phyloP scores from a whole-genome alignment of 352 stramenopile genomes.

The Pythium myriotylum region DNA sequence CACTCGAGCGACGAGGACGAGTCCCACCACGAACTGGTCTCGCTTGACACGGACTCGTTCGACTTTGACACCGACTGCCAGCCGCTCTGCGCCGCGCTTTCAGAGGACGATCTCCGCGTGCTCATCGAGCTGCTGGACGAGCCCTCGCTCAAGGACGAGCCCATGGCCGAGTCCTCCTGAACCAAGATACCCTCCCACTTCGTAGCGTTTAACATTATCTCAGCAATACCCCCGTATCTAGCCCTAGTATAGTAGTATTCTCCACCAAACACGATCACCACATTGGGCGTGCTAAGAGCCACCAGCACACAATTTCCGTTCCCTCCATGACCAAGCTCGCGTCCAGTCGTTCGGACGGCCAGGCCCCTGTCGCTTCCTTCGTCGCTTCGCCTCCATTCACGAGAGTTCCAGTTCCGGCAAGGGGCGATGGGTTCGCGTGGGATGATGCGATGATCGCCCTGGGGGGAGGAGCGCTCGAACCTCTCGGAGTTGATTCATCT shows the following conservation, averaged over 20 bases:
- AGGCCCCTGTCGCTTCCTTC: background rate
- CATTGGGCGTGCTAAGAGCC: background rate
- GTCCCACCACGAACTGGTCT: slow-evolving; percentile 15
- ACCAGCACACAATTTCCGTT: background rate
- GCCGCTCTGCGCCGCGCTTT: slow-evolving; percentile 14
- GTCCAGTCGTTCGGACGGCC: background rate
- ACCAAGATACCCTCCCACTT: background rate
- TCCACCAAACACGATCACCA: background rate
- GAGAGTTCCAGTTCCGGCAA: background rate
- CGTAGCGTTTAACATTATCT: slow-evolving; percentile 4
- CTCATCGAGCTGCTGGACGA: slow-evolving; percentile 23
- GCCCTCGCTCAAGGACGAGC: slow-evolving; percentile 15
- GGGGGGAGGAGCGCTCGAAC: background rate
- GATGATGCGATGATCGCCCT: slow-evolving; percentile 5
- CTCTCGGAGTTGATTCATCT: background rate
- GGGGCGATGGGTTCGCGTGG: slow-evolving; percentile 13
- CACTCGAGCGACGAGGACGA: slow-evolving; percentile 22
- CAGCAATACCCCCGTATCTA: background rate
- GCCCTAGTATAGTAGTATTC: background rate
- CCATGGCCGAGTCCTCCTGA: slow-evolving; percentile 2
- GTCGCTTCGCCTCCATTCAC: background rate
- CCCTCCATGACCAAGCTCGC: background rate
- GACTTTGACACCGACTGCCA: slow-evolving; percentile 5
- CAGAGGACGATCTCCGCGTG: slow-evolving; percentile 21
- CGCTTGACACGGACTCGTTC: slow-evolving; percentile 20